Evolutionary conservation across 495 filamentous ascomycete genomes (phyloP).

Genomic region (Echria macrotheca): DNA sequence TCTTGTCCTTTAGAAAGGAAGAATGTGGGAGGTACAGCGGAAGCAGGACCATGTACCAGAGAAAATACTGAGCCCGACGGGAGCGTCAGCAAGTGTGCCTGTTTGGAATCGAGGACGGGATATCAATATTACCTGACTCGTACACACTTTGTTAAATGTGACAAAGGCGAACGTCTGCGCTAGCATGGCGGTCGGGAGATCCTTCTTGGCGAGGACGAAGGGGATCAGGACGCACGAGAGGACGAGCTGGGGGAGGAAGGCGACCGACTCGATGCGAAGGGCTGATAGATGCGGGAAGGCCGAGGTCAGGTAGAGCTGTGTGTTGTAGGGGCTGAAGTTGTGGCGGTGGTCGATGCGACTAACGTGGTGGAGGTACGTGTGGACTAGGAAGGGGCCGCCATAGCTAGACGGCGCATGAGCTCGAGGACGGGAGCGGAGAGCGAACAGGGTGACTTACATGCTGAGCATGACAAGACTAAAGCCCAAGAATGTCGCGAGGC

Average conservation of each 20-base stretch:
- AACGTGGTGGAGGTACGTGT: slow-evolving; percentile 90
- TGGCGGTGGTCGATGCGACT: slow-evolving; percentile 93
- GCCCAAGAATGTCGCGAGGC: slow-evolving; percentile 61
- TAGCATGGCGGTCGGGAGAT: slow-evolving; percentile 82
- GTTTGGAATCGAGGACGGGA: too few species aligned
- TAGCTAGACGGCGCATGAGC: slow-evolving; percentile 43
- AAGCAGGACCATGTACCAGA: slow-evolving; percentile 93
- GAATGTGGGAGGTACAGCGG: slow-evolving; percentile 84
- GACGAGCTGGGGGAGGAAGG: slow-evolving; percentile 82
- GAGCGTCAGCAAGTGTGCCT: too few species aligned
- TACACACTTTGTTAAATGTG: slow-evolving; percentile 97
- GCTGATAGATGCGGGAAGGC: slow-evolving; percentile 36
- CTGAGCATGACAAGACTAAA: slow-evolving; percentile 75
- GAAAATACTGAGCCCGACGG: slow-evolving; percentile 97
- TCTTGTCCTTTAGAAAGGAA: slow-evolving; percentile 54
- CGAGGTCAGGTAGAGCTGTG: slow-evolving; percentile 77
- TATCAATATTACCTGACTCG: slow-evolving; percentile 96
- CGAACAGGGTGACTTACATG: slow-evolving; percentile 44
- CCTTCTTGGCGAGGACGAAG: slow-evolving; percentile 71
- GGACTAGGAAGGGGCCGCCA: slow-evolving; percentile 68
- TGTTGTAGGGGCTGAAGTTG: slow-evolving; percentile 97
- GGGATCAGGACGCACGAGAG: slow-evolving; percentile 75
- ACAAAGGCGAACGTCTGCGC: slow-evolving; percentile 98
- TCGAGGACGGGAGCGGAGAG: background rate
- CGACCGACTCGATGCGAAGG: slow-evolving; percentile 65